Percentiles rank a stretch among this genome's conserved stretches.
Conservation (phyloP, 2,329 filamentous ascomycete genomes). For the Alternaria angustiovoidea region DNA sequence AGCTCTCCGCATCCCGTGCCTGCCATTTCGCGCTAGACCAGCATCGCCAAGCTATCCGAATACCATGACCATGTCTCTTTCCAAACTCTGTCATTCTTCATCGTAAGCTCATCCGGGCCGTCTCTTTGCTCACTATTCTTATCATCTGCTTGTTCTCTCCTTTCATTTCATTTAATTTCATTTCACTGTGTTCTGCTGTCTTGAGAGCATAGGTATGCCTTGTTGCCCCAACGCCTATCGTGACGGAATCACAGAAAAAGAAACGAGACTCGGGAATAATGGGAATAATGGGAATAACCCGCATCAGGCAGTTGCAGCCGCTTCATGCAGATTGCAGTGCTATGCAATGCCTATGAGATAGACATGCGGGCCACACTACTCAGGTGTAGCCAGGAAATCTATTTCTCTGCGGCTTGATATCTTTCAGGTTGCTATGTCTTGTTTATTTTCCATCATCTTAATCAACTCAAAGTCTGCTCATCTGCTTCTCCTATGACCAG, state of each 20-base stretch:
- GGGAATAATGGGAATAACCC: too few relatives aligned
- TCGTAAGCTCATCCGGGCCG: not conserved
- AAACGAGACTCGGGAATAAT: too few relatives aligned
- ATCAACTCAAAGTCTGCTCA: not conserved
- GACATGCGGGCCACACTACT: too few relatives aligned
- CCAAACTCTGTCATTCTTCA: not conserved
- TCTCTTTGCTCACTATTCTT: not conserved
- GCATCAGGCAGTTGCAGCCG: too few relatives aligned
- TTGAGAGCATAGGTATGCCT: not conserved
- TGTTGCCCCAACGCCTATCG: not conserved
- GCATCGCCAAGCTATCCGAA: not conserved
- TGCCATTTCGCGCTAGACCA: conserved; percentile 2
- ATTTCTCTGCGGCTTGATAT: not conserved
- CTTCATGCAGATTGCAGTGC: too few relatives aligned
- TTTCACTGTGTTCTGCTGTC: not conserved
- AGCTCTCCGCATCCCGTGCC: conserved; percentile 11
- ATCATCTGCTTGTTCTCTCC: not conserved
- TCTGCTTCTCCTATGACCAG: not conserved
- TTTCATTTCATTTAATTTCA: not conserved
- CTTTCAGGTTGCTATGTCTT: not conserved
- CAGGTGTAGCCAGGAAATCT: not conserved
- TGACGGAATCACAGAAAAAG: too few relatives aligned
- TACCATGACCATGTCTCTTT: not conserved
- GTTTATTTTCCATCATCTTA: not conserved
- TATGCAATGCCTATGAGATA: too few relatives aligned